phyloP scores from a whole-genome alignment of 495 filamentous ascomycete species.

The Tuber magnatum region DNA sequence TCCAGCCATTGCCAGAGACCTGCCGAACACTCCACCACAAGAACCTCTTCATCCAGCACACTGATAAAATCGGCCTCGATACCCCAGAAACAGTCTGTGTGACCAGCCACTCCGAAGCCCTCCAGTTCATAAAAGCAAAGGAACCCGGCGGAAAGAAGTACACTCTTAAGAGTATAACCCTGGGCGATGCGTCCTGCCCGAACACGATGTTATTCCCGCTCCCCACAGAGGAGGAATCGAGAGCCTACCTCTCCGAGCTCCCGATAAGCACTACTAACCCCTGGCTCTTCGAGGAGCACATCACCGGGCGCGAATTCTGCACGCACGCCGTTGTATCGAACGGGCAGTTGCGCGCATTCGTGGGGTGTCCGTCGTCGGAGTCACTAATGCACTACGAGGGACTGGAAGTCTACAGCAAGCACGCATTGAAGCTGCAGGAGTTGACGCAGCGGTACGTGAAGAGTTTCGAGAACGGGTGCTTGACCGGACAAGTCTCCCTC shows the following conservation, averaged over 20 bases:
- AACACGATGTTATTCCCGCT: slow-evolving; percentile 45
- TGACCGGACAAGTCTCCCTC: slow-evolving; percentile 66
- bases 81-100: slow-evolving; percentile 56
- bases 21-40: slow-evolving; percentile 49
- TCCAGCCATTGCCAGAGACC: slow-evolving; percentile 51
- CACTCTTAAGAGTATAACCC: slow-evolving; percentile 55
- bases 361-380: slow-evolving; percentile 53
- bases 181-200: slow-evolving; percentile 45
- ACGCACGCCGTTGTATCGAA: slow-evolving; percentile 59
- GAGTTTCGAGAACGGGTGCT: slow-evolving; percentile 43
- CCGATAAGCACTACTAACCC: slow-evolving; percentile 52
- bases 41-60: slow-evolving; percentile 53
- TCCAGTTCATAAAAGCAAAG: slow-evolving; percentile 47
- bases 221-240: slow-evolving; percentile 50
- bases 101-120: slow-evolving; percentile 49
- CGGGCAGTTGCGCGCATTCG: slow-evolving; percentile 56
- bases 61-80: slow-evolving; percentile 49
- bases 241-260: slow-evolving; percentile 50
- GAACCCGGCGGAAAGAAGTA: slow-evolving; percentile 43
- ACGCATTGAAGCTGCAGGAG: slow-evolving; percentile 53
- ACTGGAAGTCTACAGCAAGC: slow-evolving; percentile 48
- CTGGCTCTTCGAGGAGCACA: slow-evolving; percentile 64
- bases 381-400: slow-evolving; percentile 58
- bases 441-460: slow-evolving; percentile 55
- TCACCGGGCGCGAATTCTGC: slow-evolving; percentile 58